Conservation (phyloP, 176 grass and related monocot genomes). For the Carex myosuroides region DNA sequence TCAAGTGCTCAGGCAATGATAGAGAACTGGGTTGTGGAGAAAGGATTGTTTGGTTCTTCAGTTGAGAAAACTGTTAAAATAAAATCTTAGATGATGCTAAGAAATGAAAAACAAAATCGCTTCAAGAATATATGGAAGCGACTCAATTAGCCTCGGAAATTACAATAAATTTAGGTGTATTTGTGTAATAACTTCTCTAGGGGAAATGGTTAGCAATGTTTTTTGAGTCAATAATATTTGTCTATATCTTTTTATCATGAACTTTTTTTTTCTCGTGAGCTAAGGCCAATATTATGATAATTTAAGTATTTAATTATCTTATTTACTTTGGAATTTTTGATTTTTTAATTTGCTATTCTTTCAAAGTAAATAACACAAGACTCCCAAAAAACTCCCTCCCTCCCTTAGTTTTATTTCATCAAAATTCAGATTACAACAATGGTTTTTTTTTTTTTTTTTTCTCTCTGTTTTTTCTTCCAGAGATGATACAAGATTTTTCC, state of each 20-base stretch:
- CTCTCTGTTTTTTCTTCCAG: too few relatives aligned
- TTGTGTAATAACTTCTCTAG: background rate
- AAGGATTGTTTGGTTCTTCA: constrained; percentile 26
- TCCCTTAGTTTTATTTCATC: too few relatives aligned
- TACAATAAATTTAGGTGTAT: background rate
- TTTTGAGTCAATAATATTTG: background rate
- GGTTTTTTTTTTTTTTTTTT: too few relatives aligned
- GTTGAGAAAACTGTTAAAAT: background rate
- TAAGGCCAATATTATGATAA: too few relatives aligned
- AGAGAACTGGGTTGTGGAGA: constrained; percentile 62
- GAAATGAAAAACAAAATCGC: background rate
- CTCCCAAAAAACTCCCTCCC: too few relatives aligned
- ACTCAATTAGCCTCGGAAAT: background rate
- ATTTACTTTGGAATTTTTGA: too few relatives aligned
- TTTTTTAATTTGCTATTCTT: too few relatives aligned
- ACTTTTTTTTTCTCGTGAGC: too few relatives aligned
- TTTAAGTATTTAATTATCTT: too few relatives aligned
- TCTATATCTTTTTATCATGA: background rate
- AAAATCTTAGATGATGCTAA: background rate
- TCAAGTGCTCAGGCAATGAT: constrained; percentile 54
- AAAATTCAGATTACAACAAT: too few relatives aligned
- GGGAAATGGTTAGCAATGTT: background rate
- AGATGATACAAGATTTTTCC: too few relatives aligned
- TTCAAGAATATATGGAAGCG: background rate
- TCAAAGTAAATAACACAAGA: too few relatives aligned